Base-by-base conservation (phyloP, 176 grass and related monocot genomes). In the Carex pumila region DNA sequence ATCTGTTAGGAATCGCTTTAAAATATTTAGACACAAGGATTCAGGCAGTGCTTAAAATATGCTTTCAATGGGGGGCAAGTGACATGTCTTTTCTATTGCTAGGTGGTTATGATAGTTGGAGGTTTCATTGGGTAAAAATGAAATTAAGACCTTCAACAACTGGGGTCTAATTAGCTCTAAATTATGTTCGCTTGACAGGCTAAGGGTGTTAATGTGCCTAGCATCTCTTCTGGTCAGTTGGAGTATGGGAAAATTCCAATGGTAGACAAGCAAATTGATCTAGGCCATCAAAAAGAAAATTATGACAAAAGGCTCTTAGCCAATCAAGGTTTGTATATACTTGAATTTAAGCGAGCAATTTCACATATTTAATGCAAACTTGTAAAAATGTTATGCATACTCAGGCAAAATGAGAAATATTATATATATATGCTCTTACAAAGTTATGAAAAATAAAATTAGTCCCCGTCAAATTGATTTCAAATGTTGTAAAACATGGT, bases 221-320 rank as follows among this genome's bases (percentile, higher is more conserved):
- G 61, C 84, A 73, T 68, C 34, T 81, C 88, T 73, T 49, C 68
- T 75, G 53, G 81, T 76, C 61, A 41, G 60, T 86, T 69, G 31
- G 70, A 85, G 34, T 74, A 74, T 63, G 91, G 85, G 78, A 80
- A 45, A 61, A 73, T 90, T 87, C 89, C 91, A 50, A 87, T 93
- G 69, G 87, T 93, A 54, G 89, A 93, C 70, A 93, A 90, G 81
- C 76, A 71, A 87, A 86, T 93, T 1, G 89, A 90, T 90, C 68
- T 67, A 72, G 87, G 70, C 45, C 88, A 84, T 75, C 90, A 87
- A 73, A 87, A 87, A 74, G 85, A 91, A 74, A 59, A 32, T 17
- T 71, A 61, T 85, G 86, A 64, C n/a, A 75, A 73, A 57, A 47
- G 57, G 53, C 75, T 73, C 29, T 31, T 77, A 84, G 30, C 8